Conservation (phyloP, 139 green algal species). For the Helicosporidium sp. region DNA sequence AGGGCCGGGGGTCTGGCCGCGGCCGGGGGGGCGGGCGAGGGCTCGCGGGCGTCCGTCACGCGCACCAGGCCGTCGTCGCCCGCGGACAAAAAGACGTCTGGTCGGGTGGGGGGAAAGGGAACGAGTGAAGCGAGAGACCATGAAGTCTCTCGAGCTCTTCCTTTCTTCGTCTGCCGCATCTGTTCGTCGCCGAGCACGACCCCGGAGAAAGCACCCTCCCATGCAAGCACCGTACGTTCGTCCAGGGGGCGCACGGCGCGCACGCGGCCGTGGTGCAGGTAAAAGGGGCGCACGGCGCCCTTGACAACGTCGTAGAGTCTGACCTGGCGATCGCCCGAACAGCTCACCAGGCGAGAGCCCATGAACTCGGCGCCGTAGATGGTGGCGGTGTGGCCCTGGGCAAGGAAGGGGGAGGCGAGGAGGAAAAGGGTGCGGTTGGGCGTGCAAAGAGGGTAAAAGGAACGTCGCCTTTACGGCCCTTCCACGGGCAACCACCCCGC, state of each 20-base stretch:
- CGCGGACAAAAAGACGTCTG: conserved; percentile 8
- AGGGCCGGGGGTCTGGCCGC: neutral
- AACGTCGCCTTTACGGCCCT: too few species aligned
- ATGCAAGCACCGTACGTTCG: too few species aligned
- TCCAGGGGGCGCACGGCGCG: conserved; percentile 4
- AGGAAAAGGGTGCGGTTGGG: too few species aligned
- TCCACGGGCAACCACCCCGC: too few species aligned
- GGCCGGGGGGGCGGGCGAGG: neutral
- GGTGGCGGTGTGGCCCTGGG: conserved; percentile 13
- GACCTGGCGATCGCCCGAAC: conserved; percentile 9
- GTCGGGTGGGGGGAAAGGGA: neutral
- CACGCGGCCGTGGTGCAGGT: conserved; percentile 8
- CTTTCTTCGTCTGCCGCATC: too few species aligned
- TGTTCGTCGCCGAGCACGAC: neutral
- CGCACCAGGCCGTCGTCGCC: conserved; percentile 10
- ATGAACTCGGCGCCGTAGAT: conserved; percentile 7
- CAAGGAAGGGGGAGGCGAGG: neutral
- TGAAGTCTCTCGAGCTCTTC: too few species aligned
- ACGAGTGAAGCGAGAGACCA: too few species aligned
- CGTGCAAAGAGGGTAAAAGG: too few species aligned
- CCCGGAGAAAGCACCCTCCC: too few species aligned
- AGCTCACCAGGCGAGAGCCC: conserved; percentile 5
- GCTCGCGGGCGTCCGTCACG: conserved; percentile 6
- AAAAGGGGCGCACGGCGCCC: conserved; percentile 7
- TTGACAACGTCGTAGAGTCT: conserved; percentile 1